phyloP scores from a whole-genome alignment of 768 basidiomycete genomes.

The Termitomyces eurrhizus region DNA sequence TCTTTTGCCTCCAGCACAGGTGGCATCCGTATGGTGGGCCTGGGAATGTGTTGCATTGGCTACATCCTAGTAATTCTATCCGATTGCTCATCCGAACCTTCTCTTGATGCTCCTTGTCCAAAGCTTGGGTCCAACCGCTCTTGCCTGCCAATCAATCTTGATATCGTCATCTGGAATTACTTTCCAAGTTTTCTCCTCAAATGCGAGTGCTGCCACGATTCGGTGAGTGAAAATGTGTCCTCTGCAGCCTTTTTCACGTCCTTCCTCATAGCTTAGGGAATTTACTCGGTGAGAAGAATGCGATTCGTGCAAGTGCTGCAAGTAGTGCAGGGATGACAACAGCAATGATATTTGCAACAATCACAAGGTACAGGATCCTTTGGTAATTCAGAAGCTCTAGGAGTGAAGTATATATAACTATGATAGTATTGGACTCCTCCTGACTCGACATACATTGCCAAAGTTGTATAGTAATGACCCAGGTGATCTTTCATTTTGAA shows the following conservation, averaged over 20 bases:
- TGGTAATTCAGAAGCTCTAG: not conserved
- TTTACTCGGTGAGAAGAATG: constrained; percentile 13
- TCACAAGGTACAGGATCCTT: not conserved
- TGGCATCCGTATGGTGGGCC: constrained; percentile 16
- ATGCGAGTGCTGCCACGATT: constrained; percentile 79
- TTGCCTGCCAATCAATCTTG: not conserved
- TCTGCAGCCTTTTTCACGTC: not conserved
- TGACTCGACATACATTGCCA: constrained; percentile 39
- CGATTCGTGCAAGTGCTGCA: constrained; percentile 6
- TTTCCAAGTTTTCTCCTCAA: constrained; percentile 77
- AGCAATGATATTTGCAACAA: not conserved
- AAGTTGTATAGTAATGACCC: constrained; percentile 69
- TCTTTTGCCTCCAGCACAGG: constrained; percentile 46
- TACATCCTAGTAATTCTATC: not conserved
- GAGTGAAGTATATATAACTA: not conserved
- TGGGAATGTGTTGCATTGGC: constrained; percentile 1
- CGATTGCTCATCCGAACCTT: no score
- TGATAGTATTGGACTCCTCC: not conserved
- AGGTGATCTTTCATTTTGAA: constrained; percentile 26
- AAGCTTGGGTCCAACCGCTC: not conserved
- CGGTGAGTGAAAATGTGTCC: constrained; percentile 38
- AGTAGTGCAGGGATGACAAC: constrained; percentile 58
- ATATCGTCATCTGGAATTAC: constrained; percentile 41
- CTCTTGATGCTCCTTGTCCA: not conserved
- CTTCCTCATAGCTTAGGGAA: constrained; percentile 7